Conservation (phyloP, 441 rosid genomes). For the Erodium chrysanthum region DNA sequence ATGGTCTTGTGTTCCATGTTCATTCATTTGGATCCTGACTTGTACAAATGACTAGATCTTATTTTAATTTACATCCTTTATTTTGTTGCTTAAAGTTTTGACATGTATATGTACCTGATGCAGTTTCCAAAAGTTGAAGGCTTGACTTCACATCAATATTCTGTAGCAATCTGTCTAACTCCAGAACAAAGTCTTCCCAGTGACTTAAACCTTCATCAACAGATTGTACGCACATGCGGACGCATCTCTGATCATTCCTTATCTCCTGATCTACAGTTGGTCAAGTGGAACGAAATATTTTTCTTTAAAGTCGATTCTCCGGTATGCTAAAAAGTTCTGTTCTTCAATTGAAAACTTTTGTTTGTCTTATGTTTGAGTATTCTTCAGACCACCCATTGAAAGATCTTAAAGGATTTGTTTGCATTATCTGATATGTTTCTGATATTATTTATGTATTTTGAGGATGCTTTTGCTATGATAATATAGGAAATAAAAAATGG, state of each 20-base stretch:
- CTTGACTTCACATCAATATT: slow-evolving; percentile 56
- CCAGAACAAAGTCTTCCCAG: slow-evolving; percentile 38
- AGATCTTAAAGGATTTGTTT: not conserved
- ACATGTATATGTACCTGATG: slow-evolving; percentile 19
- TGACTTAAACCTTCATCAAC: slow-evolving; percentile 50
- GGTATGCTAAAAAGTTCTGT: slow-evolving; percentile 33
- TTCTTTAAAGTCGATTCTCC: slow-evolving; percentile 74
- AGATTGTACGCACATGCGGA: slow-evolving; percentile 89
- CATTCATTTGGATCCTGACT: not conserved
- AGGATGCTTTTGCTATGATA: not conserved
- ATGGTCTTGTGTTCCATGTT: not conserved
- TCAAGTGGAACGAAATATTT: slow-evolving; percentile 83
- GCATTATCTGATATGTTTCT: not conserved
- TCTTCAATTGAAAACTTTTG: not conserved
- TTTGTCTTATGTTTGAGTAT: not conserved
- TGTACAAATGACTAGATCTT: not conserved
- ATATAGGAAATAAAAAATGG: not conserved
- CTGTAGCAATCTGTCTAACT: slow-evolving; percentile 52
- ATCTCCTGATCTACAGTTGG: slow-evolving; percentile 48
- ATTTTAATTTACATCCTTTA: not conserved
- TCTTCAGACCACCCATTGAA: not conserved
- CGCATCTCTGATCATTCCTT: slow-evolving; percentile 35
- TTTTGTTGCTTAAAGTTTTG: not conserved
- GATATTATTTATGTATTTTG: not conserved
- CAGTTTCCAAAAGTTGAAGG: slow-evolving; percentile 52